Evolutionary conservation across 1,284 basidiomycete species (phyloP).

Genomic region (Austroboletus olivaceoglutinosus): DNA sequence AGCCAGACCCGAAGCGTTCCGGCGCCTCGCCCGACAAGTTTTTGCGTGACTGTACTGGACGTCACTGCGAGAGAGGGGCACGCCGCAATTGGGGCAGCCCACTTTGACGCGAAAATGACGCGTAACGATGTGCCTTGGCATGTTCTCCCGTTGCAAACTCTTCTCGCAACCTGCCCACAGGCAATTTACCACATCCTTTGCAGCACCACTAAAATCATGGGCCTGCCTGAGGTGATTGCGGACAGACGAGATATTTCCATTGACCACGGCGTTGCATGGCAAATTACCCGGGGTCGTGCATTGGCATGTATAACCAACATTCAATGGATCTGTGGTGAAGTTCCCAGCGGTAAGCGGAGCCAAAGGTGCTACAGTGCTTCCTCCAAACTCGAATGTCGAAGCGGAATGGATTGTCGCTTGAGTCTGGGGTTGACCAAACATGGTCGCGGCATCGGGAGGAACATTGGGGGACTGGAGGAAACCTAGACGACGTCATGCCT

Average conservation of each 20-base stretch:
- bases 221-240: constrained; percentile 16
- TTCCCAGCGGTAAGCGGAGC: not conserved
- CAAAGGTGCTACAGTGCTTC: not conserved
- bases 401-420: not conserved
- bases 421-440: not conserved
- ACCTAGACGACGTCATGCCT: not conserved
- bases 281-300: constrained; percentile 2
- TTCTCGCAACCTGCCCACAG: constrained; percentile 10
- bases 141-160: constrained; percentile 15
- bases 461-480: not conserved
- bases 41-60: constrained; percentile 14
- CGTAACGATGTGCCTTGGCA: constrained; percentile 18
- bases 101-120: constrained; percentile 14
- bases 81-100: constrained; percentile 8
- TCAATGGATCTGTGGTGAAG: not conserved
- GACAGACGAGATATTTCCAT: not conserved
- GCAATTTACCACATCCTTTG: constrained; percentile 8
- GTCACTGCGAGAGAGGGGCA: constrained; percentile 19
- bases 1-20: not conserved
- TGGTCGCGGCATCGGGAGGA: not conserved
- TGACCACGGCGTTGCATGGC: constrained; percentile 4
- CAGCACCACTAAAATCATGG: constrained; percentile 7
- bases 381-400: not conserved
- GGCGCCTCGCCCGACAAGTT: constrained; percentile 5
- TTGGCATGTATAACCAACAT: constrained; percentile 1